phyloP scores from a whole-genome alignment of 2,329 filamentous ascomycete genomes.

The Hirsutella thompsonii region DNA sequence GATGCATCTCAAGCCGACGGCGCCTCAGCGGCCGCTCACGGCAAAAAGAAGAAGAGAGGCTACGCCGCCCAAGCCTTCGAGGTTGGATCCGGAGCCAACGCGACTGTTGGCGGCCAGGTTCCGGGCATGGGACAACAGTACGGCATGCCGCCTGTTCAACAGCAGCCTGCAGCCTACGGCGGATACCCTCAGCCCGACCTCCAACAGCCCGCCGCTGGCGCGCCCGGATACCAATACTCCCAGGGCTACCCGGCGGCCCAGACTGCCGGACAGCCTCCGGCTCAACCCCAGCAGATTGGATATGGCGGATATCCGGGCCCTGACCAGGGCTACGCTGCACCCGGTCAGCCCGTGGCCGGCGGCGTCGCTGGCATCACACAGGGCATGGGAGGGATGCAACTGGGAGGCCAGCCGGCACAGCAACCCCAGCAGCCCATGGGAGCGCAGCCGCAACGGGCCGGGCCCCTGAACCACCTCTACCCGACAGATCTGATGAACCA shows the following conservation, averaged over 20 bases:
- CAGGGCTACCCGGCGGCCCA: slow-evolving; percentile 31
- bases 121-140: slow-evolving; percentile 28
- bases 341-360: slow-evolving; percentile 19
- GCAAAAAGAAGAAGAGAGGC: slow-evolving; percentile 80
- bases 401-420: slow-evolving; percentile 42
- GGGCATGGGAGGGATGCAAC: slow-evolving; percentile 74
- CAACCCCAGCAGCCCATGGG: slow-evolving; percentile 31
- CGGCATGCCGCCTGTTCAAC: slow-evolving; percentile 29
- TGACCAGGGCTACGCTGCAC: slow-evolving; percentile 50
- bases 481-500: slow-evolving; percentile 84
- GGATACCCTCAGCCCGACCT: slow-evolving; percentile 42
- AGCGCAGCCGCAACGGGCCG: slow-evolving; percentile 27
- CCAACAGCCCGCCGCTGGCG: slow-evolving; percentile 19
- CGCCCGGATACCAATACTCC: slow-evolving; percentile 26
- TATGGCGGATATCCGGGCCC: slow-evolving; percentile 27
- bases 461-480: slow-evolving; percentile 73
- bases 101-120: slow-evolving; percentile 36
- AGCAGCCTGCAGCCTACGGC: slow-evolving; percentile 37
- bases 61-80: slow-evolving; percentile 95
- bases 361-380: slow-evolving; percentile 64
- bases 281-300: slow-evolving; percentile 23
- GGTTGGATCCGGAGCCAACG: slow-evolving; percentile 79
- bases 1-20: slow-evolving; percentile 14
- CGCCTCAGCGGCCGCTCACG: slow-evolving; percentile 25
- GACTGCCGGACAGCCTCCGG: slow-evolving; percentile 14